Percentiles rank a stretch among this genome's conserved stretches.
phyloP scores from a whole-genome alignment of 441 rosid genomes.

The Codiaeum variegatum region DNA sequence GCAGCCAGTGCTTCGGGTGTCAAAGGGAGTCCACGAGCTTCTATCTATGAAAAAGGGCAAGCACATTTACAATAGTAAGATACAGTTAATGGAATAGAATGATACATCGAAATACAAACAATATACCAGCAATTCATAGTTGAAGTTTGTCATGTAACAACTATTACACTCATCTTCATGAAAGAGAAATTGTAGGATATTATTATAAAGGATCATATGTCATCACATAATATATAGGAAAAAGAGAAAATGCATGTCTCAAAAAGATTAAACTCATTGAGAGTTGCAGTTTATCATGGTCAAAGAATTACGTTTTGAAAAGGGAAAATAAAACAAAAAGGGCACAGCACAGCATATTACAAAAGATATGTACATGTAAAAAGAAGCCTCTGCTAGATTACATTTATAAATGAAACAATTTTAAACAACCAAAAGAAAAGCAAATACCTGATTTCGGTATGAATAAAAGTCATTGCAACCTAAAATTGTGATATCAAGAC shows the following conservation, averaged over 20 bases:
- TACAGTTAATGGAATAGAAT: background rate
- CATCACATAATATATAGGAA: slow-evolving; percentile 6
- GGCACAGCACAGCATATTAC: background rate
- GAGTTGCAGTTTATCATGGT: background rate
- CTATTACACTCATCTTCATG: background rate
- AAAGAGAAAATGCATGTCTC: background rate
- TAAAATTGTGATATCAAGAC: slow-evolving; percentile 83
- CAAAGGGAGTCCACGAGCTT: slow-evolving; percentile 84
- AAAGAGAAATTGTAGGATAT: background rate
- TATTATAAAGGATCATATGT: background rate
- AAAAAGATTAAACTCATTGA: background rate
- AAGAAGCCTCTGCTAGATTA: slow-evolving; percentile 1
- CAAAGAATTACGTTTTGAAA: background rate
- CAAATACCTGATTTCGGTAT: slow-evolving; percentile 78
- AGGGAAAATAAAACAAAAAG: slow-evolving; percentile 2
- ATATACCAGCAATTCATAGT: background rate
- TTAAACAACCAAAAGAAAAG: slow-evolving; percentile 1
- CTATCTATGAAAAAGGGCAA: slow-evolving; percentile 49
- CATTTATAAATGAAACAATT: background rate
- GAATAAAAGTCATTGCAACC: slow-evolving; percentile 97
- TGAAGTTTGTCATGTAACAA: background rate
- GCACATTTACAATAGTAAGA: background rate
- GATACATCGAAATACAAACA: background rate
- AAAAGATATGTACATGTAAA: background rate
- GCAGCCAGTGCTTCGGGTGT: slow-evolving; percentile 71